These are phyloP conservation scores for Scleromitrula shiraiana DNA, from an alignment of 2,329 filamentous ascomycete species.

Conservation along the genomic window DNA sequence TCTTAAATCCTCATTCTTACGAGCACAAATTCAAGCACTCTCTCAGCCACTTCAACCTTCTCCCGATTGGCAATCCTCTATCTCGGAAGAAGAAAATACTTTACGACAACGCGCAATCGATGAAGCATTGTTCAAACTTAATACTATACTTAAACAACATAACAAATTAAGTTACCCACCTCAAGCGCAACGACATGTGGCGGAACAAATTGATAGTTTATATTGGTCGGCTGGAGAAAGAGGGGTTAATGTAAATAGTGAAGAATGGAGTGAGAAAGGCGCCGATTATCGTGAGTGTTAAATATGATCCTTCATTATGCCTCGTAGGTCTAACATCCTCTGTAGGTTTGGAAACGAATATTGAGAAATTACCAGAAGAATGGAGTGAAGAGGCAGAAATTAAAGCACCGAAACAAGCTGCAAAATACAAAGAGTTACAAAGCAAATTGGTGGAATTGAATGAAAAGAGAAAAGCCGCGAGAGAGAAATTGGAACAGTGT, in stretches of 20 bases:
- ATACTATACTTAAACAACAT: conserved; percentile 57
- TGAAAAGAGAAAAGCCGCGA: conserved; percentile 34
- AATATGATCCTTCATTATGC: neutral
- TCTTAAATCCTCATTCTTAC: conserved; percentile 50
- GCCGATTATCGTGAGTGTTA: conserved; percentile 27
- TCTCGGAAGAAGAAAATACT: conserved; percentile 35
- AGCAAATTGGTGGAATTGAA: conserved; percentile 43
- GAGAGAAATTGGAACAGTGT: conserved; percentile 39
- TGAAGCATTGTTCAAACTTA: conserved; percentile 50
- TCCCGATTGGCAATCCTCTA: conserved; percentile 33
- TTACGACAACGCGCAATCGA: conserved; percentile 42
- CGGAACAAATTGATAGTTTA: conserved; percentile 62
- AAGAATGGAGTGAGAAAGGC: conserved; percentile 34
- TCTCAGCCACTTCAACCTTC: conserved; percentile 33
- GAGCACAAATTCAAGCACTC: conserved; percentile 28
- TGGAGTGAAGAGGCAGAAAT: conserved; percentile 32
- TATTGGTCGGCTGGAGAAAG: conserved; percentile 46
- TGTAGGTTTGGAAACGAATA: conserved; percentile 19
- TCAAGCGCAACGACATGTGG: conserved; percentile 61
- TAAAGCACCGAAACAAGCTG: conserved; percentile 34
- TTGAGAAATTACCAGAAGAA: conserved; percentile 23
- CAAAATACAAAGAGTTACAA: conserved; percentile 44
- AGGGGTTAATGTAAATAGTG: conserved; percentile 28
- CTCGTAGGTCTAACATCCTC: neutral
- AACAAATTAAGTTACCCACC: conserved; percentile 57